These are phyloP conservation scores for Penicillium verhagenii DNA, from an alignment of 495 filamentous ascomycete species.

Conservation along the genomic window DNA sequence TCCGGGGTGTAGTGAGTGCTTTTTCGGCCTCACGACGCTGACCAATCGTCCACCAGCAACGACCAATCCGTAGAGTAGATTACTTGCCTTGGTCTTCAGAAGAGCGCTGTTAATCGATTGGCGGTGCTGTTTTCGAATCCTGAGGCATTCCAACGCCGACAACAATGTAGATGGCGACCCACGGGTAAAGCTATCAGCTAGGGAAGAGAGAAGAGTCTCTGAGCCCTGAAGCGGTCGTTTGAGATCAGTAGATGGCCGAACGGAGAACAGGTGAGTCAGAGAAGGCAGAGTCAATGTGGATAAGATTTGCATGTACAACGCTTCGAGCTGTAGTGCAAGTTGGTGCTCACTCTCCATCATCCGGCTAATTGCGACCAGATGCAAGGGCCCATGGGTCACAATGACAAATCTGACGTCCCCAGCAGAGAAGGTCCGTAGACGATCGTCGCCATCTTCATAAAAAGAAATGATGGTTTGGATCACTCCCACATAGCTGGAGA, in stretches of 20 bases:
- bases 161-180: constrained; percentile 88
- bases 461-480: constrained; percentile 98
- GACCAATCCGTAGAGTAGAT: constrained; percentile 87
- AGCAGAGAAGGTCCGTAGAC: constrained; percentile 77
- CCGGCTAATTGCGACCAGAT: constrained; percentile 89
- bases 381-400: constrained; percentile 76
- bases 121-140: constrained; percentile 82
- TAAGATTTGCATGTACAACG: constrained; percentile 95
- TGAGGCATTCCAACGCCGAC: constrained; percentile 87
- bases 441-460: constrained; percentile 76
- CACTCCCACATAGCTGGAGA: constrained; percentile 92
- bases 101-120: constrained; percentile 83
- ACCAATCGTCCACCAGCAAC: constrained; percentile 94
- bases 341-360: constrained; percentile 88
- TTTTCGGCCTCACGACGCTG: constrained; percentile 88
- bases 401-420: constrained; percentile 83
- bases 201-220: constrained; percentile 82
- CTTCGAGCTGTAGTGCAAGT: constrained; percentile 83
- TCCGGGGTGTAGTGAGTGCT: constrained; percentile 92
- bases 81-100: constrained; percentile 68
- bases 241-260: constrained; percentile 87
- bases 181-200: constrained; percentile 91
- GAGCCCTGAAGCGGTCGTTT: constrained; percentile 92
- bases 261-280: constrained; percentile 84
- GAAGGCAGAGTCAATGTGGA: constrained; percentile 90